These are phyloP conservation scores for Nadsonia starkeyi-henricii DNA, from an alignment of 1,139 yeast genomes.

Conservation along the genomic window DNA sequence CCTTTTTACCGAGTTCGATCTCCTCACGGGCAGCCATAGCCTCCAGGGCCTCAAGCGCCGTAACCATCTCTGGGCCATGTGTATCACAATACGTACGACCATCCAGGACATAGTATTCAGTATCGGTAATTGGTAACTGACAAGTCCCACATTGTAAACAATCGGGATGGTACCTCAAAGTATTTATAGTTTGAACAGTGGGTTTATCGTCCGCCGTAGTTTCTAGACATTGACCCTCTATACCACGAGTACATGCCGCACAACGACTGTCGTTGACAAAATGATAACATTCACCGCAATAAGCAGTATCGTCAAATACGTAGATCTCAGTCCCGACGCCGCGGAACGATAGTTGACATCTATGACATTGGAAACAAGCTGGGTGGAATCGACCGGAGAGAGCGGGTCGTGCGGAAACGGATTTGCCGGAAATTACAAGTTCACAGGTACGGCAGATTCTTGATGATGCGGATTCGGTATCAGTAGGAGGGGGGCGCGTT, in stretches of 20 bases:
- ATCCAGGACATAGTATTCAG: background rate
- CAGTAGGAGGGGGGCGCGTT: slow-evolving; percentile 7
- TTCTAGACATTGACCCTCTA: slow-evolving; percentile 85
- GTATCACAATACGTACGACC: background rate
- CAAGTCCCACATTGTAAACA: background rate
- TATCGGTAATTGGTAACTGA: background rate
- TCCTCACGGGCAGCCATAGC: background rate
- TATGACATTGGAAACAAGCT: slow-evolving; percentile 59
- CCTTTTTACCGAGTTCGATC: too few species aligned
- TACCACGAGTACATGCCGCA: slow-evolving; percentile 52
- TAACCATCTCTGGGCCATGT: background rate
- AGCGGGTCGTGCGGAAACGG: slow-evolving; percentile 67
- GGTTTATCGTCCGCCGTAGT: slow-evolving; percentile 18
- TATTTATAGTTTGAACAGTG: background rate
- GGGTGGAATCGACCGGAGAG: slow-evolving; percentile 93
- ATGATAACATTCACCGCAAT: slow-evolving; percentile 71
- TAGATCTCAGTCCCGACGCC: slow-evolving; percentile 45
- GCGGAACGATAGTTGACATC: slow-evolving; percentile 33
- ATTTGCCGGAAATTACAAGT: slow-evolving; percentile 33
- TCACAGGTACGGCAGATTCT: slow-evolving; percentile 36
- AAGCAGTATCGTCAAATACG: slow-evolving; percentile 65
- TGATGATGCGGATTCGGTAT: background rate
- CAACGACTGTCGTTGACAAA: slow-evolving; percentile 62
- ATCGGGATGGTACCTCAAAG: background rate
- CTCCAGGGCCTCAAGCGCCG: background rate